Evolutionary conservation across 202 grass and related monocot genomes (phyloP).

Genomic region (Hordeum pubiflorum): DNA sequence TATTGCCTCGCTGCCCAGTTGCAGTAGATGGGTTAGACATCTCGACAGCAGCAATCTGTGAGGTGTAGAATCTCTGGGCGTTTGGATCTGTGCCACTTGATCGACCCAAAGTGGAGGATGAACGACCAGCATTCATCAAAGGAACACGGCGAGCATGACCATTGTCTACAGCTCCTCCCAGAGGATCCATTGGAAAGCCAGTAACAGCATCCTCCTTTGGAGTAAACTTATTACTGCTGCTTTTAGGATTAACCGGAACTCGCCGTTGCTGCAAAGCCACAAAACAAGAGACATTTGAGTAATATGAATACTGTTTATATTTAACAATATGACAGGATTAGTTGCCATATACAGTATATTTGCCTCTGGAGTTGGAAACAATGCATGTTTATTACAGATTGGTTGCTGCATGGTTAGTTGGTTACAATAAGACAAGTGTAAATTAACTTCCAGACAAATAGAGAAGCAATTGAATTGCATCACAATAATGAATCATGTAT

Average conservation of each 20-base stretch:
- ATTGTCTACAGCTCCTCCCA: conserved; percentile 38
- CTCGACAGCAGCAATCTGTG: conserved; percentile 42
- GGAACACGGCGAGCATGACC: conserved; percentile 50
- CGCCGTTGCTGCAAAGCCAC: conserved; percentile 47
- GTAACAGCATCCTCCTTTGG: conserved; percentile 61
- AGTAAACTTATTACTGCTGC: conserved; percentile 59
- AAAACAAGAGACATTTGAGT: conserved; percentile 24
- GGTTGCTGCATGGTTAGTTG: background rate
- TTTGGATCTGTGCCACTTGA: conserved; percentile 52
- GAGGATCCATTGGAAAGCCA: conserved; percentile 59
- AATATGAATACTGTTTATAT: conserved; percentile 4
- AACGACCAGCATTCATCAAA: conserved; percentile 68
- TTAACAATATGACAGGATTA: conserved; percentile 3
- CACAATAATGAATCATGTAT: background rate
- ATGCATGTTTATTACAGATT: background rate
- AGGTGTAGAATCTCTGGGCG: conserved; percentile 47
- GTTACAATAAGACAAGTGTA: background rate
- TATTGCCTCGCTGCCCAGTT: conserved; percentile 51
- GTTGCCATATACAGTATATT: conserved; percentile 17
- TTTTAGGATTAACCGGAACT: conserved; percentile 61
- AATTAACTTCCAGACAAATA: background rate
- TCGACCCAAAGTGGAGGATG: conserved; percentile 57
- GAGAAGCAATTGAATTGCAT: background rate
- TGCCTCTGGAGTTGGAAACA: background rate
- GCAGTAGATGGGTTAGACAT: conserved; percentile 46